Evolutionary conservation across 441 rosid species (phyloP).

Genomic region (Adansonia rubrostipa): DNA sequence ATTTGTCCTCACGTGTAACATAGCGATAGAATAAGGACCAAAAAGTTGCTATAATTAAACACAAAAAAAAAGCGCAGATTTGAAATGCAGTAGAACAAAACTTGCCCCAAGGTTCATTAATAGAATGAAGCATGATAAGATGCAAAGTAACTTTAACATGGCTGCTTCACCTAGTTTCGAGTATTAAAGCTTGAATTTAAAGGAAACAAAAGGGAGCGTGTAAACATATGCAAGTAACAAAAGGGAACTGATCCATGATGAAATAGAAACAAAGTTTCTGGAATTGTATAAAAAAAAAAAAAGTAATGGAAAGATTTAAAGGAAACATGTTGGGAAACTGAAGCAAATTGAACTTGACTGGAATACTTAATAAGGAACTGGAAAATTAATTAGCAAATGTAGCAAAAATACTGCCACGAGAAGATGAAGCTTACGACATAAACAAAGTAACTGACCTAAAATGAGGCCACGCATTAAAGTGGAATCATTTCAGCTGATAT

Average conservation of each 20-base stretch:
- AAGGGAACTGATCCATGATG: conserved; percentile 33
- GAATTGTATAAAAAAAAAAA: conserved; percentile 8
- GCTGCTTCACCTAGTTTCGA: conserved; percentile 21
- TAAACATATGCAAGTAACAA: conserved; percentile 18
- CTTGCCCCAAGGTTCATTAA: conserved; percentile 6
- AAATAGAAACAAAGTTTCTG: conserved; percentile 31
- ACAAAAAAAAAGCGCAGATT: background rate
- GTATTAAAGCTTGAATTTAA: background rate
- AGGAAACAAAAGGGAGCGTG: conserved; percentile 11
- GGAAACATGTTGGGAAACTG: conserved; percentile 40
- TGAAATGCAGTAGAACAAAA: background rate
- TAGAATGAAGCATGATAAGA: conserved; percentile 10
- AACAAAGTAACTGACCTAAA: conserved; percentile 96
- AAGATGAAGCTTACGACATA: conserved; percentile 61
- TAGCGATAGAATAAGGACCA: background rate
- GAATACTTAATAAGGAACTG: conserved; percentile 51
- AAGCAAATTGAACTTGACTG: conserved; percentile 41
- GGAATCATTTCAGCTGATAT: conserved; percentile 94
- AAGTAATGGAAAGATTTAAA: conserved; percentile 35
- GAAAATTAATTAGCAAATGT: conserved; percentile 54
- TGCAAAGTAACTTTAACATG: conserved; percentile 2
- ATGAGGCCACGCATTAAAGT: conserved; percentile 97
- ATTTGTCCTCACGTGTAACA: conserved; percentile 9
- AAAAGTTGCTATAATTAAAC: background rate
- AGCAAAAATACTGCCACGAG: conserved; percentile 62